phyloP scores from a whole-genome alignment of 78 protist genomes.

The Dictyostelium brefeldianum region DNA sequence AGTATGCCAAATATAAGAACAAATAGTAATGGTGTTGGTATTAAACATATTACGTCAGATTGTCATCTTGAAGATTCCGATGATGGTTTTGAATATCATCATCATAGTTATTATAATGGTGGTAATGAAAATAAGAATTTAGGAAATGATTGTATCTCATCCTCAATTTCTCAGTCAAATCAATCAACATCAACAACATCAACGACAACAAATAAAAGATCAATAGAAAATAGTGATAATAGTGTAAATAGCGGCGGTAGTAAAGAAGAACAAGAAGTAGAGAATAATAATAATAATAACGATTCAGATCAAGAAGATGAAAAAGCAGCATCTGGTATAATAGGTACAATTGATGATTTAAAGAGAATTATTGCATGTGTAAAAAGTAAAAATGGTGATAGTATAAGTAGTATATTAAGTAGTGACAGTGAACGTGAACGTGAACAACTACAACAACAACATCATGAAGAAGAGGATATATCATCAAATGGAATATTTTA shows the following conservation, averaged over 20 bases:
- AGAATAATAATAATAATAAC: neutral
- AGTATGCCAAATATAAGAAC: neutral
- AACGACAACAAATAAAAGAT: neutral
- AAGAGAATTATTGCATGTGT: neutral
- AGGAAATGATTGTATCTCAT: neutral
- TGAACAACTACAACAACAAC: neutral
- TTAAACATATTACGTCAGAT: neutral
- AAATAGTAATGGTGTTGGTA: neutral
- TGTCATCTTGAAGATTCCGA: constrained; percentile 41
- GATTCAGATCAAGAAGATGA: neutral
- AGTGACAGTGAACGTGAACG: neutral
- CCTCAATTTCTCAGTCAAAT: neutral
- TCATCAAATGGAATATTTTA: neutral
- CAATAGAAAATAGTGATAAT: neutral
- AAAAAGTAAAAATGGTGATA: neutral
- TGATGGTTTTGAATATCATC: neutral
- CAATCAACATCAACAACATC: neutral
- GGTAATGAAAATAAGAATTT: neutral
- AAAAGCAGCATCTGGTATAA: neutral
- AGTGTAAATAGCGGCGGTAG: neutral
- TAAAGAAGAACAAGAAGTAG: neutral
- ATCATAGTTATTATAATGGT: neutral
- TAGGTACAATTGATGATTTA: constrained; percentile 3
- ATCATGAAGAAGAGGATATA: neutral
- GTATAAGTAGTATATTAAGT: neutral